phyloP scores from a whole-genome alignment of 78 protist genomes.

The Protostelium mycophagum region DNA sequence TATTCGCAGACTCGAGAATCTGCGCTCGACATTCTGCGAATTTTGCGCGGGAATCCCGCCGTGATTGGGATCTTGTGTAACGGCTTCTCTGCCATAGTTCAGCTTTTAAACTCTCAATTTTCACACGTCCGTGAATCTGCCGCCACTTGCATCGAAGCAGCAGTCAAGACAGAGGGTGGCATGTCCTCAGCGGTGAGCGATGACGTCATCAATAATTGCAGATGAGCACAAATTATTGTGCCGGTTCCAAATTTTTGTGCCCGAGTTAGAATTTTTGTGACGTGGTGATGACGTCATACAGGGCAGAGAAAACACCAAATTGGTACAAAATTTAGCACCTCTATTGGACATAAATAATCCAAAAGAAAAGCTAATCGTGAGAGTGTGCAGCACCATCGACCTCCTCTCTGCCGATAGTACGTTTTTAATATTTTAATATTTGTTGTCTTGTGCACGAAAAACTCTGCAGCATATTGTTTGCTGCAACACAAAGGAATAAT shows the following conservation, averaged over 20 bases:
- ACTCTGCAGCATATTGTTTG: no score
- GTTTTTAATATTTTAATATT: no score
- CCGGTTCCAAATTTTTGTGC: no score
- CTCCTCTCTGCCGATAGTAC: not conserved
- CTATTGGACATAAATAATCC: not conserved
- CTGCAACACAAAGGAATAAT: no score
- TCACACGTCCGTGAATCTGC: not conserved
- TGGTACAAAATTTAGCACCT: not conserved
- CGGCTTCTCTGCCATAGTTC: not conserved
- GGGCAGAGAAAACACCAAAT: no score
- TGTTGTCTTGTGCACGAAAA: not conserved
- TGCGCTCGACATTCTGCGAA: not conserved
- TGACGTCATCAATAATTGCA: no score
- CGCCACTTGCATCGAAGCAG: not conserved
- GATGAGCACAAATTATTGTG: no score
- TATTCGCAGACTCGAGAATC: not conserved
- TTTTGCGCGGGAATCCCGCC: not conserved
- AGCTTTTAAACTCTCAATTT: not conserved
- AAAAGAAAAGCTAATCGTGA: not conserved
- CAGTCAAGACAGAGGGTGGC: not conserved
- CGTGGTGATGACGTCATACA: no score
- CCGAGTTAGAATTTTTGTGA: no score
- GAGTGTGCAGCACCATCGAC: not conserved
- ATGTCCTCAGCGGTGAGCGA: not conserved
- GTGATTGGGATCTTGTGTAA: not conserved